A percentile compares a stretch with the other conserved stretches of the same genome.
Conservation (phyloP, 257 asterid genomes). For the Ilex aquifolium region DNA sequence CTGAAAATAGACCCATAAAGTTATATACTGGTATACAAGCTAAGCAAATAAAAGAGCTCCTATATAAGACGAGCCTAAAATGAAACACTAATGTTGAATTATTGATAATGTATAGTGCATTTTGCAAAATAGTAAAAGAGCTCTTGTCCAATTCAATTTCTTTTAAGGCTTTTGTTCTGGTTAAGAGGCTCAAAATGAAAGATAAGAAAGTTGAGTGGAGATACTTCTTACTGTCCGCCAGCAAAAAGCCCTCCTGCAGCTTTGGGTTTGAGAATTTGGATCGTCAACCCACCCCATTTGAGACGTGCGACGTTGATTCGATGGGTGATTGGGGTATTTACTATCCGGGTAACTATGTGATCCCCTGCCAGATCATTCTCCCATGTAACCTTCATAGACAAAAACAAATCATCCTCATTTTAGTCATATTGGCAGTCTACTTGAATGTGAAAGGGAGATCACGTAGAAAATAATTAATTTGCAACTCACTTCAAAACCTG, state of each 20-base stretch:
- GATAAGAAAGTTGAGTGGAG: neutral
- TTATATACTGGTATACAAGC: neutral
- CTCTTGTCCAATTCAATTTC: neutral
- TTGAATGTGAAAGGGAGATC: too few species aligned
- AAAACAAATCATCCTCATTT: too few species aligned
- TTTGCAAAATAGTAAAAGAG: too few species aligned
- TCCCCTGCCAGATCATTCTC: constrained; percentile 4
- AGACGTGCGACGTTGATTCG: constrained; percentile 67
- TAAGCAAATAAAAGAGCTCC: neutral
- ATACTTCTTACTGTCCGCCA: constrained; percentile 73
- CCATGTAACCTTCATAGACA: too few species aligned
- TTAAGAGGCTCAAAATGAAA: neutral
- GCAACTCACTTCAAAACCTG: too few species aligned
- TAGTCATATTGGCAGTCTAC: too few species aligned
- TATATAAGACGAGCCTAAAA: neutral
- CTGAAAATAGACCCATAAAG: too few species aligned
- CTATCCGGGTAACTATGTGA: constrained; percentile 24
- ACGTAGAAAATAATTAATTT: too few species aligned
- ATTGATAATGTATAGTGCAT: too few species aligned
- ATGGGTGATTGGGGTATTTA: constrained; percentile 70
- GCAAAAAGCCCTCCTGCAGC: constrained; percentile 97
- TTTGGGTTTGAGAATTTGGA: constrained; percentile 93
- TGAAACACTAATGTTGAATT: neutral
- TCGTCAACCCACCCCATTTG: too few species aligned
- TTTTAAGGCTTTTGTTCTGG: neutral